Evolutionary conservation across 2,329 filamentous ascomycete species (phyloP).

Genomic region (Lithohypha guttulata): DNA sequence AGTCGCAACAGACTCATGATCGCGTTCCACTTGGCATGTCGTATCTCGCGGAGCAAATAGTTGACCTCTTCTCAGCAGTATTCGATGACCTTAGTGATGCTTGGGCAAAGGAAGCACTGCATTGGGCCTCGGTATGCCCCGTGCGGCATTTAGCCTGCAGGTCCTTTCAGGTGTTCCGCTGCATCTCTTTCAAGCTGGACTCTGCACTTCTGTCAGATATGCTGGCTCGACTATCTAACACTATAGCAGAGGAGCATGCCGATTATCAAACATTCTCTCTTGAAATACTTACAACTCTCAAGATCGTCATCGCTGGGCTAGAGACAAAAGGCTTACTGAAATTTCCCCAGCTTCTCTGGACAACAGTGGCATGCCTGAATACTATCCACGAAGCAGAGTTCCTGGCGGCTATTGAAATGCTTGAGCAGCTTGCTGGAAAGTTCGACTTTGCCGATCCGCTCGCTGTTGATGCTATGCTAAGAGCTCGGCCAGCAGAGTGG

Average conservation of each 20-base stretch:
- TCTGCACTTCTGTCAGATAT: constrained; percentile 94
- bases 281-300: constrained; percentile 90
- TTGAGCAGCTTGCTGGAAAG: constrained; percentile 75
- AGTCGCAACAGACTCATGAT: constrained; percentile 60
- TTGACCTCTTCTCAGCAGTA: constrained; percentile 72
- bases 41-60: constrained; percentile 66
- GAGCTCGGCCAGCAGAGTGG: constrained; percentile 76
- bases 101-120: constrained; percentile 81
- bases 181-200: constrained; percentile 80
- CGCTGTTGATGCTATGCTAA: constrained; percentile 60
- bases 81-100: constrained; percentile 81
- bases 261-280: constrained; percentile 96
- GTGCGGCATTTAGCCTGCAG: constrained; percentile 90
- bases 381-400: constrained; percentile 96
- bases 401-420: constrained; percentile 79
- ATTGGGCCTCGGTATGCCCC: constrained; percentile 93
- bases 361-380: constrained; percentile 87
- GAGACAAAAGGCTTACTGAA: constrained; percentile 66
- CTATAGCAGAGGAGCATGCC: constrained; percentile 84
- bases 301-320: constrained; percentile 79
- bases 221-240: constrained; percentile 89
- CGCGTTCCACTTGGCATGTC: constrained; percentile 85
- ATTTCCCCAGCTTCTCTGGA: constrained; percentile 98
- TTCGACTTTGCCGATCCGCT: constrained; percentile 64
- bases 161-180: constrained; percentile 94